Base-by-base conservation (phyloP, 805 yeast genomes). In the Henningerozyma blattae region DNA sequence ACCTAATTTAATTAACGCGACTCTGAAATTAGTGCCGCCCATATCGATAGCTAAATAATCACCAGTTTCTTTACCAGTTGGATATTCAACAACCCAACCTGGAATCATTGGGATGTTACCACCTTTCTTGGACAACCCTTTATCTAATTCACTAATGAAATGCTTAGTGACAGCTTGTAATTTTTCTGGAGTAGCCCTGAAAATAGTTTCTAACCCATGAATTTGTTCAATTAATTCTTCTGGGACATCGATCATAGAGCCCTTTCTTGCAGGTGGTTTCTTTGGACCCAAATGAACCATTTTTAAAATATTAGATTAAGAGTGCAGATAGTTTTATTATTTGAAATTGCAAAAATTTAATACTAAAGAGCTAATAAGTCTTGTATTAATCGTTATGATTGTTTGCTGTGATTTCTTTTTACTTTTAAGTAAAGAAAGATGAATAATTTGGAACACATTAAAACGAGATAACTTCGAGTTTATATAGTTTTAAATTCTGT, bases 11-110 rank as follows among this genome's bases (percentile, higher is more conserved):
- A 87, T 89, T 54, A 80, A 70, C 35, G 89, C 94, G 33, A 85
- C 94, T 58, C 97, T 75, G 59, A 87, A 69, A 65, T 87, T 87
- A 42, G 97, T 89, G 38, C 97, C 97, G 54, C 97, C 97, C 64
- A 87, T 70, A 59, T 87, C 97, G 40, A 89, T 79, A 34, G 96
- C 95, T 53, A 89, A 62, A 60, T 71, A 87, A 45, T 83, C 77
- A 42, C 97, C 97, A 27, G 68, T 71, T 60, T 87, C 97, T 47
- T 75, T 63, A 42, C 97, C 97, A 30, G 89, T 77, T 42, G 96
- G 96, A 65, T 68, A 79, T 50, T 80, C 91, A 68, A 85, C 65
- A 35, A 87, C 95, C 95, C 96, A 87, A 39, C 91, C 82, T 27
- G 94, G 94, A 52, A 79, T 85, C 96, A 89, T 87, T 38, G 97